phyloP scores from a whole-genome alignment of 1,139 yeast genomes.

The Lodderomyces jiufengensis region DNA sequence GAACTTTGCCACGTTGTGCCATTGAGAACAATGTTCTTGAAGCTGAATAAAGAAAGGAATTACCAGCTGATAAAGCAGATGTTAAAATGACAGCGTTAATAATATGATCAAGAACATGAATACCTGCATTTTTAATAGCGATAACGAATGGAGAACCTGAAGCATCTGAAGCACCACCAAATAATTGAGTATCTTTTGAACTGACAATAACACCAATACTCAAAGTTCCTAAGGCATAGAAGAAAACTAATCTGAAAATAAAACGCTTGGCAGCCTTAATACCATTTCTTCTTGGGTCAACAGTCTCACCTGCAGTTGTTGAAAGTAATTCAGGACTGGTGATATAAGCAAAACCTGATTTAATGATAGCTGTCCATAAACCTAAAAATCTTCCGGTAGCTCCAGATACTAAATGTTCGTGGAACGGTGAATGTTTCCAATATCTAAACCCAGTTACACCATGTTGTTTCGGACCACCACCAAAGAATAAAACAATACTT shows the following conservation, averaged over 20 bases:
- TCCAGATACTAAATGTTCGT: constrained; percentile 43
- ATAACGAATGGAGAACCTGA: constrained; percentile 50
- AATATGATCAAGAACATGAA: constrained; percentile 58
- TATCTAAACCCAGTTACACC: constrained; percentile 60
- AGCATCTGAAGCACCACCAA: constrained; percentile 36
- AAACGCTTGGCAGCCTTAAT: constrained; percentile 48
- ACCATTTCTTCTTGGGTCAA: constrained; percentile 40
- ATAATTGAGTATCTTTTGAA: constrained; percentile 29
- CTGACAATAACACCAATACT: constrained; percentile 46
- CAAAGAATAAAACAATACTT: constrained; percentile 44
- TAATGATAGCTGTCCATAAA: constrained; percentile 39
- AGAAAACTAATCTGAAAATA: constrained; percentile 45
- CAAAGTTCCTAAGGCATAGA: constrained; percentile 46
- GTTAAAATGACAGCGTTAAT: constrained; percentile 66
- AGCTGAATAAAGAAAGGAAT: constrained; percentile 69
- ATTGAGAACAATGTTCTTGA: constrained; percentile 66
- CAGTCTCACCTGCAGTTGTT: constrained; percentile 40
- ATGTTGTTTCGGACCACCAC: constrained; percentile 51
- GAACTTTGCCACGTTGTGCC: constrained; percentile 62
- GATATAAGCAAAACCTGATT: constrained; percentile 40
- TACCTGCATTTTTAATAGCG: constrained; percentile 58
- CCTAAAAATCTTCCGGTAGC: constrained; percentile 54
- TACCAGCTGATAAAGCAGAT: constrained; percentile 70
- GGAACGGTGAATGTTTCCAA: constrained; percentile 56
- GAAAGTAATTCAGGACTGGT: constrained; percentile 37